Evolutionary conservation across 108 stramenopile genomes (phyloP), one percentile per base, ranked within the genome.

Genomic region (Conticribra guillardii): DNA sequence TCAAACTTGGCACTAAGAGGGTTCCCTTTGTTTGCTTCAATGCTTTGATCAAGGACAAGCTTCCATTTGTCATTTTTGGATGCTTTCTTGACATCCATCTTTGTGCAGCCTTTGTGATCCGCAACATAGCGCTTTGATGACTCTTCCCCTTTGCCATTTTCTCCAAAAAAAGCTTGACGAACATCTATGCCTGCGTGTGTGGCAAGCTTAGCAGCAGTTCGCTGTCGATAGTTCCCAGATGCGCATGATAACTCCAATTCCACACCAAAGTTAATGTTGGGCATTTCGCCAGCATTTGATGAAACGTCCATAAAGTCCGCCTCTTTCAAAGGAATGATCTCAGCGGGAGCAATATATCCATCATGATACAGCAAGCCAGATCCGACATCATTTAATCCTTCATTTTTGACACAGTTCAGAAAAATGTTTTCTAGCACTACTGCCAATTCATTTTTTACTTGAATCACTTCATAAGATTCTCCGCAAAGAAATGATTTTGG

Each of bases 1-100:
- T 88, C 87, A 51, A 88, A 81, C 23, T 51, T 71, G 7, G 57
- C 46, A 62, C 87, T 85, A 31, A 73, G 24, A 27, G 87, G 87
- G 14, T 58, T 41, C 5, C 62, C 56, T 22, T 32, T 29, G 26
- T 52, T 74, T 45, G 84, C 80, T 27, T 45, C 46, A 66, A 85
- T 83, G 28, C 73, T 76, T 23, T 66, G 24, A 67, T 88, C 87
- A 27, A 56, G 66, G 15, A 83, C 73, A 8, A 88, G 49, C 34
- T 83, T 83, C 87, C 87, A 88, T 44, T 54, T 54, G 24, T 61
- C 33, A 31, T 66, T 7, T 37, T 54, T 53, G 18, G 44, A 46
- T 8, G 52, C 50, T 15, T 1, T 29, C 18, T 54, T 37, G 5
- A 19, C 18, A 19, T 37, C 19, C 21, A 48, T 32, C 17, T 44